Evolutionary conservation across 139 green algal species (phyloP), one percentile per base, ranked within the genome.

Genomic region (Auxenochlorella pyrenoidosa): DNA sequence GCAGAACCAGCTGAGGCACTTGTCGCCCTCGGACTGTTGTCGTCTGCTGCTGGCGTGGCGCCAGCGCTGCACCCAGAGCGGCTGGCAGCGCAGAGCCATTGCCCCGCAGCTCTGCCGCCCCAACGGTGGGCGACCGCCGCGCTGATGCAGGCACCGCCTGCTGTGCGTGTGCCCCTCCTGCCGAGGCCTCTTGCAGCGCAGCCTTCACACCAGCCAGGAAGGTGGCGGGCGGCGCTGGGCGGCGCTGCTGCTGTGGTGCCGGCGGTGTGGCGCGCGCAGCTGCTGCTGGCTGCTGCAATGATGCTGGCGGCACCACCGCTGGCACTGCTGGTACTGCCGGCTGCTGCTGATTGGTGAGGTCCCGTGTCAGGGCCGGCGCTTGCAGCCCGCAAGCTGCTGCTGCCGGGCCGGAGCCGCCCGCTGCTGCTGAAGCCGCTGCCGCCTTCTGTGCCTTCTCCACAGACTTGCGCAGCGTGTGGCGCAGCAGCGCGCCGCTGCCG

Each of bases 141-240:
- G 75, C 54, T 2, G 54, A 24, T 22, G 15, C 54, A 63, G 54
- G 28, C 43, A 30, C 43, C 32, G 13, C 30, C 43, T 63, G 75
- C 73, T 85, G 80, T 0, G 43, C 43, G 15, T 77, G 80, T 0
- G 43, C 32, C 1, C 80, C 63, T 0, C 58, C n/a, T 10, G 60
- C 59, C 8, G 80, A 76, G 3, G 80, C 80, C 32, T 85, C 80
- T 41, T 65, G 63, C 80, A 85, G 63, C 16, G 80, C 80, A 3
- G 80, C 80, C 40, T 75, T 75, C 16, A 60, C 80, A 1, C 63
- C 80, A 19, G 80, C 80, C 60, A 85, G 63, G 30, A 85, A 85
- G 60, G 38, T 85, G 59, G 60, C 68, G 1, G 40, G 80, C 28
- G 28, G 60, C 38, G 66, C 3, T 1, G 21, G 58, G 22, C n/a